Evolutionary conservation across 176 grass and related monocot genomes (phyloP), one percentile per base, ranked within the genome.

Genomic region (Bothriochloa decipiens): DNA sequence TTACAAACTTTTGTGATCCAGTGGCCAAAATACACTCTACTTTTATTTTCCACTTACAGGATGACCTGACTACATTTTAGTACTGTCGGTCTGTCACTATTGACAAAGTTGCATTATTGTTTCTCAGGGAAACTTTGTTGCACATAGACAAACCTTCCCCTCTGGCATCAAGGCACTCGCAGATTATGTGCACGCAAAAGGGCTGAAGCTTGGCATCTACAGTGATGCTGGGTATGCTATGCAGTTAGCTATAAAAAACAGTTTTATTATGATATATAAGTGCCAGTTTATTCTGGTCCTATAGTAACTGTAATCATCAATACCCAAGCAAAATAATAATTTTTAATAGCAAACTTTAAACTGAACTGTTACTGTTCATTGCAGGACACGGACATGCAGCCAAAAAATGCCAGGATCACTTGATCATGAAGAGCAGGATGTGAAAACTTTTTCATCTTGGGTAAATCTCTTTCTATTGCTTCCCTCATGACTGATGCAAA

Each of bases 181-280:
- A 23, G 80, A 95, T 90, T 98, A 98, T 77, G 91, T 98, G 80
- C 96, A 98, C 27, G 67, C 75, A 16, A 98, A 89, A 86, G 93
- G 93, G 27, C 81, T 98, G 45, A 98, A 95, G 81, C 85, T 98
- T 64, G 96, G 96, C 13, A 78, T 98, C 74, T 98, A 98, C 83
- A 95, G 93, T 47, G 93, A 95, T 75, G 96, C 96, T 62, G 96
- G 93, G 96, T 98, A 93, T 3, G 50, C 4, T 76, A 76, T 2
- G 17, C 74, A 65, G 71, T 58, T 78, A 82, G 3, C 50, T 85
- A 70, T 85, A 74, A 74, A 49, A 29, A 74, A 50, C 67, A 77
- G 72, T 72, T 86, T 82, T 80, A 42, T 82, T 50, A 35, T 27
- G 9, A 26, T 57, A 55, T 55, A 22, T 84, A 2, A 79, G 22